Base-by-base conservation (phyloP, 2,329 filamentous ascomycete genomes). In the Colletotrichum sansevieriae region DNA sequence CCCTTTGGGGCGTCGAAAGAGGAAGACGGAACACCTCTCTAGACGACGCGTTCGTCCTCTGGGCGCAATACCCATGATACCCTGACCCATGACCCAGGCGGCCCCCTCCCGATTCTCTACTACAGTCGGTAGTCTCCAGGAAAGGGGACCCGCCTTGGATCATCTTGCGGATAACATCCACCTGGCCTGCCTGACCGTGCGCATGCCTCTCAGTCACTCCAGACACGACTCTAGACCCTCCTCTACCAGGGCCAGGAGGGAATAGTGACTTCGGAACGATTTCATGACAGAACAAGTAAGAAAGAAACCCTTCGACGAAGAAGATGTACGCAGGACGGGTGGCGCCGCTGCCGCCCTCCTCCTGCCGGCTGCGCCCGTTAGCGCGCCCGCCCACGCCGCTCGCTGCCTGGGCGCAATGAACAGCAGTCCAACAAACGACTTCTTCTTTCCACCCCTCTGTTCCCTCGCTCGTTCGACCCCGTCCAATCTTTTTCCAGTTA, bases 281-380 rank as follows among this genome's bases (percentile, higher is more conserved):
- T 9, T 7, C 29, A 29, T 7, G 15, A 52, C 59, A 44, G 15
- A n/a, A 8, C 29, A 25, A 13, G 46, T 13, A 51, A 33, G 25
- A 35, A 58, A 58, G 44, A 46, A 39, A 5, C 25, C 15, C 15
- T 22, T 56, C 10, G 46, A 65, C 43, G 29, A 29, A 60, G 18
- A 41, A 37, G 39, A 43, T 12, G 25, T 51, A 13, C 13, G 20
- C 25, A 57, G 54, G 29, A 29, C 65, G 65, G 65, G 65, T 68
- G 61, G 61, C 65, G 65, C 65, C 65, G 65, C 47, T 65, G 60
- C 52, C 44, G 54, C 37, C 25, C 41, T 33, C 60, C 43, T 39
- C 20, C 46, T 20, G 20, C 20, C 46, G 20, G 20, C 46, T 22
- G 46, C 46, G 29, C 29, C 29, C 29, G 29, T 29, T 29, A 7